Base-by-base conservation (phyloP, 805 yeast genomes). In the Myxozyma sirexii region DNA sequence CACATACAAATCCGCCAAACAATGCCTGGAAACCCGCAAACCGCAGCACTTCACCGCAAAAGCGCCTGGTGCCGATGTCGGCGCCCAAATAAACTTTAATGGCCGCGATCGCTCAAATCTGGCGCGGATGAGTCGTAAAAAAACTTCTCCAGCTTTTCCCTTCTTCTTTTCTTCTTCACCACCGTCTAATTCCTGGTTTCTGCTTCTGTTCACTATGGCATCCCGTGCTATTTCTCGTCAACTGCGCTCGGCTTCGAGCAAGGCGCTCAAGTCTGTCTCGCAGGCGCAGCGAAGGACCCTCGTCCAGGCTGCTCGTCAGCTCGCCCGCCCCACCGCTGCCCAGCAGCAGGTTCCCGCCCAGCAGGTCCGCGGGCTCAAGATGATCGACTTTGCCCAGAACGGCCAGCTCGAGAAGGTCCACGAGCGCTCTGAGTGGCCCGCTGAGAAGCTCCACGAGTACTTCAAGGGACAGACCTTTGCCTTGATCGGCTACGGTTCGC, bases 351-450 rank as follows among this genome's bases (percentile, higher is more conserved):
- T 82, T 68, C 72, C 80, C 69, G 42, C 31, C 49, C 42, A 39
- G 58, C 85, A 86, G 70, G 78, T 82, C 71, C 90, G 99, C 81
- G 98, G 98, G 81, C 76, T 93, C 75, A 91, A 94, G 84, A 85
- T 89, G 81, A 94, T 94, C 82, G 90, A 90, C 86, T 94, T 94
- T 74, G 97, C 90, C 46, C 60, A 52, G 39, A 50, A 61, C 77
- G 97, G 97, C 80, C 84, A 85, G 70, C 90, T 87, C 73, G 99
- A 94, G 84, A 79, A 86, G 70, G 99, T 94, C 70, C 93, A 94
- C 83, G 98, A 94, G 84, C 90, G 99, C 81, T 87, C 91, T 72
- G 99, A 94, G 88, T 94, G 99, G 99, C 99, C 99, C 80, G 84
- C 87, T 78, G 98, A 93, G 82, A 93, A 89, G 83, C 83, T 94